These are phyloP conservation scores for Saccharomycopsis sp. DNA, from an alignment of 805 yeast genomes.

Conservation along the genomic window DNA sequence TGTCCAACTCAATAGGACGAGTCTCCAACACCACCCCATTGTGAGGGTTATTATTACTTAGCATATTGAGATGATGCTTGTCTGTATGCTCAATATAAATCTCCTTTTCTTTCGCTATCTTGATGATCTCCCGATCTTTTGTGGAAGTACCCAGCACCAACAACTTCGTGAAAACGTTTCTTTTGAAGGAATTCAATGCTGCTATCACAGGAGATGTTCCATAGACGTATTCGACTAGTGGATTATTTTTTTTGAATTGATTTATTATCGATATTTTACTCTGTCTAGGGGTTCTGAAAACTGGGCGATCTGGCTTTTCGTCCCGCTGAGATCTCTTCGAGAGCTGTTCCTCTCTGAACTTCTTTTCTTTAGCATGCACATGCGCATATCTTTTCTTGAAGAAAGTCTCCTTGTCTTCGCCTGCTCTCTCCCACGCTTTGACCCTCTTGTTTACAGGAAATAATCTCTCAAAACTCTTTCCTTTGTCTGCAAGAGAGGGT, in stretches of 20 bases:
- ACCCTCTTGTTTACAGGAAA: constrained; percentile 23
- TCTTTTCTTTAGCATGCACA: constrained; percentile 48
- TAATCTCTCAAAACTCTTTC: background rate
- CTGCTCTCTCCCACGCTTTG: constrained; percentile 65
- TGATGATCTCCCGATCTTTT: constrained; percentile 36
- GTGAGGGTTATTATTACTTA: constrained; percentile 16
- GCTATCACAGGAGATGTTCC: constrained; percentile 74
- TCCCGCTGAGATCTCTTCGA: background rate
- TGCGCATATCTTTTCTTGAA: constrained; percentile 60
- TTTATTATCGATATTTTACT: background rate
- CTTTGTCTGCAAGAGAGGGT: background rate
- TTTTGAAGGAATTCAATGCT: constrained; percentile 50
- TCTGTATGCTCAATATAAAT: constrained; percentile 25
- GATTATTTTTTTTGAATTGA: constrained; percentile 27
- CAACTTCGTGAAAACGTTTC: constrained; percentile 47
- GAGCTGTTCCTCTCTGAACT: constrained; percentile 14
- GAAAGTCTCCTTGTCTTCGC: constrained; percentile 54
- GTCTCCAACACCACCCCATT: constrained; percentile 20
- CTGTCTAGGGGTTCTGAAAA: constrained; percentile 7
- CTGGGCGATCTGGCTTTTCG: constrained; percentile 7
- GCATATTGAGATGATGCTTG: constrained; percentile 19
- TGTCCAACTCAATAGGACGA: constrained; percentile 4
- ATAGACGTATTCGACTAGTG: constrained; percentile 59
- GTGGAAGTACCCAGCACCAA: constrained; percentile 38
- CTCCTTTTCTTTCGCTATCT: constrained; percentile 37